A percentile compares a stretch with the other conserved stretches of the same genome.
Evolutionary conservation across 192 early-diverging fungal species (phyloP).

Genomic region (Coemansia sp.): DNA sequence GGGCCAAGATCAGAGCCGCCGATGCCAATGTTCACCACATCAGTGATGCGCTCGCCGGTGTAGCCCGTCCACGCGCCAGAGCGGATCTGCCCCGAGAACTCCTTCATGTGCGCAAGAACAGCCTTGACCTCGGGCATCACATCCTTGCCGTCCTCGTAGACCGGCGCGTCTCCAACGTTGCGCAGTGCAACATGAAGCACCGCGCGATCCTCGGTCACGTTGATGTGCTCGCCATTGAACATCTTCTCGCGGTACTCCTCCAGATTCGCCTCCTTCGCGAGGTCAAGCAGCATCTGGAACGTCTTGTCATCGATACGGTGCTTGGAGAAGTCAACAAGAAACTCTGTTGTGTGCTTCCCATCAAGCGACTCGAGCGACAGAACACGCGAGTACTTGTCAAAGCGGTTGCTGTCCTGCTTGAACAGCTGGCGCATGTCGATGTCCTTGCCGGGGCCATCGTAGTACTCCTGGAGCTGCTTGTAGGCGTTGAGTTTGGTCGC

Average conservation of each 20-base stretch:
- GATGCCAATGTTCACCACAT: slow-evolving; percentile 98
- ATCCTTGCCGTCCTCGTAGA: slow-evolving; percentile 85
- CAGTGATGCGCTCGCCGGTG: slow-evolving; percentile 91
- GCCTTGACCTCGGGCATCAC: slow-evolving; percentile 95
- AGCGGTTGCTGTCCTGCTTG: slow-evolving; percentile 72
- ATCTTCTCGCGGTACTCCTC: slow-evolving; percentile 88
- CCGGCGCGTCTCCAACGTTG: slow-evolving; percentile 83
- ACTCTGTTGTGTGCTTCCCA: slow-evolving; percentile 58
- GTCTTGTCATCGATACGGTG: slow-evolving; percentile 87
- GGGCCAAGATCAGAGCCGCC: slow-evolving; percentile 98
- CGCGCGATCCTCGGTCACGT: slow-evolving; percentile 95
- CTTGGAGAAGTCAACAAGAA: slow-evolving; percentile 97
- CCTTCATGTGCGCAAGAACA: slow-evolving; percentile 92
- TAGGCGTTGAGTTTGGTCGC: slow-evolving; percentile 80
- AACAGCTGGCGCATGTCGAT: slow-evolving; percentile 84
- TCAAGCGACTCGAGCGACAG: slow-evolving; percentile 62
- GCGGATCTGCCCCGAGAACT: slow-evolving; percentile 81
- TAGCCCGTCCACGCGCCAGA: slow-evolving; percentile 95
- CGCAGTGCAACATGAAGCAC: slow-evolving; percentile 96
- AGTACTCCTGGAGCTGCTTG: slow-evolving; percentile 88
- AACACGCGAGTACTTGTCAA: slow-evolving; percentile 73
- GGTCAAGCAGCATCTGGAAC: slow-evolving; percentile 73
- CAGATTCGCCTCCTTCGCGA: slow-evolving; percentile 84
- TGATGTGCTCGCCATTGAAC: slow-evolving; percentile 95
- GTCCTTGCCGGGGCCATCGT: slow-evolving; percentile 73